phyloP scores from a whole-genome alignment of 768 basidiomycete genomes.

The Agrocybe praecox region DNA sequence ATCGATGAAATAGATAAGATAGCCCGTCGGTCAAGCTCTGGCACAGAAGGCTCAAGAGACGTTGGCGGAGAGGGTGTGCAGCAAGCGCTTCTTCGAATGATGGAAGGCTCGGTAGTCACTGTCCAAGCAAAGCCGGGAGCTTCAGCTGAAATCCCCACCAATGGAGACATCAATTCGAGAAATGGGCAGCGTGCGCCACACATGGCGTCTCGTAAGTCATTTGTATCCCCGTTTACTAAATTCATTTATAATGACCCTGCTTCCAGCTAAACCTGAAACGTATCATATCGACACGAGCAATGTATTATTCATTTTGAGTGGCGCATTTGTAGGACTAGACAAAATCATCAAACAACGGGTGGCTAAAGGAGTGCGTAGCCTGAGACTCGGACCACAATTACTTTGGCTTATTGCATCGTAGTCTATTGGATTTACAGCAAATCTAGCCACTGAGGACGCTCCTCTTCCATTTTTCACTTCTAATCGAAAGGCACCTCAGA shows the following conservation, averaged over 20 bases:
- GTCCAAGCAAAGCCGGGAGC: slow-evolving; percentile 72
- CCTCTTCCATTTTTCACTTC: slow-evolving; percentile 77
- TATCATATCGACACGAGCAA: slow-evolving; percentile 88
- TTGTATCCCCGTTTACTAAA: neutral
- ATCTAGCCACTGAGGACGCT: slow-evolving; percentile 38
- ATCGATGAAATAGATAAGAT: slow-evolving; percentile 98
- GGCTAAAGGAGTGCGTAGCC: slow-evolving; percentile 76
- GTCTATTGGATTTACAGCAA: slow-evolving; percentile 85
- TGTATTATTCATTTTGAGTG: slow-evolving; percentile 92
- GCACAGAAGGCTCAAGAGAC: slow-evolving; percentile 76
- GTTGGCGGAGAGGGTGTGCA: slow-evolving; percentile 97
- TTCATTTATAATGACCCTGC: neutral
- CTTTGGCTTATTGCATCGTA: slow-evolving; percentile 26
- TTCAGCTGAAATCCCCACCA: slow-evolving; percentile 44
- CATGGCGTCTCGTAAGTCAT: slow-evolving; percentile 34
- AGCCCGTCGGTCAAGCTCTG: slow-evolving; percentile 61
- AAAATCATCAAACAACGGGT: slow-evolving; percentile 77
- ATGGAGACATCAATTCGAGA: slow-evolving; percentile 48
- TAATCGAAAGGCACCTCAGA: slow-evolving; percentile 56
- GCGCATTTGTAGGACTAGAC: slow-evolving; percentile 94
- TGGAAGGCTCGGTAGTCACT: slow-evolving; percentile 89
- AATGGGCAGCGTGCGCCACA: slow-evolving; percentile 52
- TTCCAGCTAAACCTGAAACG: slow-evolving; percentile 58
- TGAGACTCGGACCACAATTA: neutral
- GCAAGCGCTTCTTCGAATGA: slow-evolving; percentile 88